Conservation (phyloP, 2,329 filamentous ascomycete genomes). For the Ophiostoma australiae region DNA sequence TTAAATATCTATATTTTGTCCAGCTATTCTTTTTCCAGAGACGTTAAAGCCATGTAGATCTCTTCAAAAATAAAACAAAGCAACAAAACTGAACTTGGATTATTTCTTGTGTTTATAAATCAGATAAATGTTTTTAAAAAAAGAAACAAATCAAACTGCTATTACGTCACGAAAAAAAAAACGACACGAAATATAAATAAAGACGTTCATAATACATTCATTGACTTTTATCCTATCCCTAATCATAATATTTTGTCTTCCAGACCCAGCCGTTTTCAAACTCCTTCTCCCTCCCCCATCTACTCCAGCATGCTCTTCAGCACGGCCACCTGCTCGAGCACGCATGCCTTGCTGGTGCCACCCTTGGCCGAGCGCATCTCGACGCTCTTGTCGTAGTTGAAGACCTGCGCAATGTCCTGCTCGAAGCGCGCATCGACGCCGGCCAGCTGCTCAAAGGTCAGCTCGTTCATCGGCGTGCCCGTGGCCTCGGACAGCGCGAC, state of each 20-base stretch:
- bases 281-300: background rate
- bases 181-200: no score
- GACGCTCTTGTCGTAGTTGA: conserved; percentile 79
- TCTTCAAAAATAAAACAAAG: background rate
- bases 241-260: conserved; percentile 4
- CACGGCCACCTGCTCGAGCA: conserved; percentile 30
- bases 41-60: no score
- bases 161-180: no score
- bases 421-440: conserved; percentile 64
- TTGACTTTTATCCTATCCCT: conserved; percentile 7
- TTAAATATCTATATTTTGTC: background rate
- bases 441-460: conserved; percentile 62
- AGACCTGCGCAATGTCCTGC: conserved; percentile 63
- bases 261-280: background rate
- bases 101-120: no score
- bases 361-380: conserved; percentile 73
- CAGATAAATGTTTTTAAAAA: background rate
- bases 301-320: conserved; percentile 22
- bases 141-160: no score
- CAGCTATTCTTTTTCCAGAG: no score
- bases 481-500: conserved; percentile 68
- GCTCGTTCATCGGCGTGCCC: conserved; percentile 64
- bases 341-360: conserved; percentile 62
- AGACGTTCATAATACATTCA: conserved; percentile 10
- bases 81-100: no score